Evolutionary conservation across 2,329 filamentous ascomycete genomes (phyloP), one percentile per base, ranked within the genome.

Genomic region (Phaeoacremonium minimum): DNA sequence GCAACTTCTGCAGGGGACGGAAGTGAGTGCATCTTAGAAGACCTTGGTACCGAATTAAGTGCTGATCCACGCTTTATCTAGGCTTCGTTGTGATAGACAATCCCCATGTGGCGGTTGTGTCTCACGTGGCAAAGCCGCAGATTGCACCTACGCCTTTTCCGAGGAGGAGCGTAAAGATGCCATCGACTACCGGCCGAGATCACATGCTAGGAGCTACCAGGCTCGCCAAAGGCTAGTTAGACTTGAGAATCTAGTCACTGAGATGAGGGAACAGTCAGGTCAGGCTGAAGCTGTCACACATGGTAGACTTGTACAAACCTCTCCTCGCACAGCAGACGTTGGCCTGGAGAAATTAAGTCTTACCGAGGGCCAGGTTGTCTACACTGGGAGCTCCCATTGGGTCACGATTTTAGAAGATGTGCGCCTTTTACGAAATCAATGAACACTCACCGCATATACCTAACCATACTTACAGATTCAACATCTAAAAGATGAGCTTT

Each of bases 101-200:
- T 34, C 36, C 7, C 36, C 36, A 4, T 38, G 36, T 18, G n/a
- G 15, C 4, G 32, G 30, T 5, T 38, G 36, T 30, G 9, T 34
- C 7, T 16, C 19, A 14, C 30, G 31, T 7, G 36, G 36, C 6
- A 33, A 28, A 30, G 19, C 36, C 7, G 22, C n/a, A 19, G 36
- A 38, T 12, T 38, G 36, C 14, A 22, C 19, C n/a, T 38, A 38
- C 20, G 26, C 11, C 30, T 28, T 22, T 22, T 34, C 36, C 6
- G 36, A 33, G 26, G 30, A 38, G n/a, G 36, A 34, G 18, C 5
- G 36, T 8, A 38, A 30, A 34, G 32, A 34, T 5, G 36, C 36
- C 18, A 38, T 38, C 16, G 36, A 38, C 28, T 38, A 38, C 31
- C 19, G 36, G n/a, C n/a, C n/a, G n/a, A n/a, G n/a, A n/a, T 32